phyloP scores from a whole-genome alignment of 345 rosid species.

The Carallia pectinifolia region DNA sequence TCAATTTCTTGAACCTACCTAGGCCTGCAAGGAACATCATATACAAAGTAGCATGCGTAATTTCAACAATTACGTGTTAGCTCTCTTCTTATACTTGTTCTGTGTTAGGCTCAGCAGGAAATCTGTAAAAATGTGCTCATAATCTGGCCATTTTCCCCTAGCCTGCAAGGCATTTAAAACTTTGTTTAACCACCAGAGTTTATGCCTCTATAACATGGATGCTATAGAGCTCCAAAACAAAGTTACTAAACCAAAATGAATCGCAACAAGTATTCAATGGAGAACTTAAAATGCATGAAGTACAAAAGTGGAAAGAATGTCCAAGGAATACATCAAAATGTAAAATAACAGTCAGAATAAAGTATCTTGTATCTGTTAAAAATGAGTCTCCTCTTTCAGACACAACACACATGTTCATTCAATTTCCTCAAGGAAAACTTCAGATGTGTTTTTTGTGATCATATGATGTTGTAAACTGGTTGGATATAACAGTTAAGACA shows the following conservation, averaged over 20 bases:
- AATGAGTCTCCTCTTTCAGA: no score
- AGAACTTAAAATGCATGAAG: background rate
- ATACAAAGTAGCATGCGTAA: background rate
- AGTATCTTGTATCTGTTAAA: no score
- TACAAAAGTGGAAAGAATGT: background rate
- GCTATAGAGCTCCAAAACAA: no score
- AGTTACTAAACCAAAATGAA: no score
- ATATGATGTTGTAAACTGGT: no score
- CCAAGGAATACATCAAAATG: background rate
- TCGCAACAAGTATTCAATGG: background rate
- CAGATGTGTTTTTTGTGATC: no score
- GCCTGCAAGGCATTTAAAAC: constrained; percentile 45
- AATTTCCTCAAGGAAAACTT: no score
- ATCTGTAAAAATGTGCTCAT: constrained; percentile 79
- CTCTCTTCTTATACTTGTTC: constrained; percentile 42
- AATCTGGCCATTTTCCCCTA: constrained; percentile 88
- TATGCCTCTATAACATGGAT: no score
- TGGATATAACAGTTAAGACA: no score
- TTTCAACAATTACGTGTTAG: background rate
- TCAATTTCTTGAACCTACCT: constrained; percentile 11
- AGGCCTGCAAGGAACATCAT: constrained; percentile 21
- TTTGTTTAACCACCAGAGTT: background rate
- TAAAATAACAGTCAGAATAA: background rate
- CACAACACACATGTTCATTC: no score
- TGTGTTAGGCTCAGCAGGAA: constrained; percentile 55